Conservation (phyloP, 805 yeast genomes). For the Ogataea corticis region DNA sequence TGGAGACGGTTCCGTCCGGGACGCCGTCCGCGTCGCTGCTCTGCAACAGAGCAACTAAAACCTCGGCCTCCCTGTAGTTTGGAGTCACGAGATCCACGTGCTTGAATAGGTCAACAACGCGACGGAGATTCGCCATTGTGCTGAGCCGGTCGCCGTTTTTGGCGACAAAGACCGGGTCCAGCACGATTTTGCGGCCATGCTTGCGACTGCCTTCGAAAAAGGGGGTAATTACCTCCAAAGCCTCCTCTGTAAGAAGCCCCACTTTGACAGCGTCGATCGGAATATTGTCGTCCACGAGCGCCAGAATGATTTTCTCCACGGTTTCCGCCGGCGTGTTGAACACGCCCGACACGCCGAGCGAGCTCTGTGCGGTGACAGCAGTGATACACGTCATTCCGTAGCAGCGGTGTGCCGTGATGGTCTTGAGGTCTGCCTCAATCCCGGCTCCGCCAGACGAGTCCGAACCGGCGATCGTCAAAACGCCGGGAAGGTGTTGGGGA, state of each 20-base stretch:
- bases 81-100: slow-evolving; percentile 60
- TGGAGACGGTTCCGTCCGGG: slow-evolving; percentile 5
- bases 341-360: slow-evolving; percentile 44
- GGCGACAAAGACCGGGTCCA: slow-evolving; percentile 85
- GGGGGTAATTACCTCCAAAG: slow-evolving; percentile 38
- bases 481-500: slow-evolving; percentile 35
- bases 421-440: slow-evolving; percentile 84
- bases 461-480: slow-evolving; percentile 66
- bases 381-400: slow-evolving; percentile 78
- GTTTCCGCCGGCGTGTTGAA: slow-evolving; percentile 46
- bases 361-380: slow-evolving; percentile 82
- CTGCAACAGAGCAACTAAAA: slow-evolving; percentile 27
- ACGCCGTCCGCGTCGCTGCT: slow-evolving; percentile 20
- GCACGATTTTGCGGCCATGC: slow-evolving; percentile 40
- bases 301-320: slow-evolving; percentile 51
- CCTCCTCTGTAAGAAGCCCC: slow-evolving; percentile 65
- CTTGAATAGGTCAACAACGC: slow-evolving; percentile 18
- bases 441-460: slow-evolving; percentile 95
- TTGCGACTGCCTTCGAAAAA: slow-evolving; percentile 12
- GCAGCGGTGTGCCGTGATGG: slow-evolving; percentile 75
- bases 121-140: slow-evolving; percentile 34
- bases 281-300: slow-evolving; percentile 57
- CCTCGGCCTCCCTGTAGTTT: slow-evolving; percentile 56
- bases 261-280: slow-evolving; percentile 71
- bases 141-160: slow-evolving; percentile 70